Conservation (phyloP, 306 rosid genomes). For the Dryas octopetala region DNA sequence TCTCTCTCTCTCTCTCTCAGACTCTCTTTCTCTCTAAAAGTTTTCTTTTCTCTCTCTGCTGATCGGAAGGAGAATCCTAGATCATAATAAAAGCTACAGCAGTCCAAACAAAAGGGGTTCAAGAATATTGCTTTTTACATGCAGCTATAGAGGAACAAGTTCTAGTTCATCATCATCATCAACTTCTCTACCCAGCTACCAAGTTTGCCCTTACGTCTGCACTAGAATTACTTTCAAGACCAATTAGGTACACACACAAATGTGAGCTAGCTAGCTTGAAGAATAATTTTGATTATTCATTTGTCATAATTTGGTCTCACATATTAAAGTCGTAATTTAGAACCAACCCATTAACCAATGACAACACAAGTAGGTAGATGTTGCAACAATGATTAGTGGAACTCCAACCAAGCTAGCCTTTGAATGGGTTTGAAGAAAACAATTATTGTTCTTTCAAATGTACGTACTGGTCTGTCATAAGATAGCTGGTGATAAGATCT, state of each 20-base stretch:
- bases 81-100: slow-evolving; percentile 23
- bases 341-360: slow-evolving; percentile 28
- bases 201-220: slow-evolving; percentile 28
- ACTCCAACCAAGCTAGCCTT: slow-evolving; percentile 21
- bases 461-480: too few species aligned
- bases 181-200: neutral
- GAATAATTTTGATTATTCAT: slow-evolving; percentile 12
- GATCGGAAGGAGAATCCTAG: slow-evolving; percentile 53
- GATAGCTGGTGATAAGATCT: neutral
- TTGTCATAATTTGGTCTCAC: slow-evolving; percentile 33
- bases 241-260: slow-evolving; percentile 10
- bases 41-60: slow-evolving; percentile 26
- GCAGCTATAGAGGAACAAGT: neutral
- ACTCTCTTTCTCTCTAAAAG: slow-evolving; percentile 23
- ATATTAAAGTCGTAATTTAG: slow-evolving; percentile 11
- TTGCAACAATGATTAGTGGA: slow-evolving; percentile 31
- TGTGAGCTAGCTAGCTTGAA: slow-evolving; percentile 1
- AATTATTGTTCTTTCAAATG: slow-evolving; percentile 12
- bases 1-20: slow-evolving; percentile 24
- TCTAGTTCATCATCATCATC: neutral
- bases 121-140: slow-evolving; percentile 43
- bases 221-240: slow-evolving; percentile 20
- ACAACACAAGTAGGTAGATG: slow-evolving; percentile 27
- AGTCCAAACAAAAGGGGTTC: slow-evolving; percentile 56
- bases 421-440: slow-evolving; percentile 15